Conservation (phyloP, 176 grass and related monocot genomes). For the Alloteropsis semialata region DNA sequence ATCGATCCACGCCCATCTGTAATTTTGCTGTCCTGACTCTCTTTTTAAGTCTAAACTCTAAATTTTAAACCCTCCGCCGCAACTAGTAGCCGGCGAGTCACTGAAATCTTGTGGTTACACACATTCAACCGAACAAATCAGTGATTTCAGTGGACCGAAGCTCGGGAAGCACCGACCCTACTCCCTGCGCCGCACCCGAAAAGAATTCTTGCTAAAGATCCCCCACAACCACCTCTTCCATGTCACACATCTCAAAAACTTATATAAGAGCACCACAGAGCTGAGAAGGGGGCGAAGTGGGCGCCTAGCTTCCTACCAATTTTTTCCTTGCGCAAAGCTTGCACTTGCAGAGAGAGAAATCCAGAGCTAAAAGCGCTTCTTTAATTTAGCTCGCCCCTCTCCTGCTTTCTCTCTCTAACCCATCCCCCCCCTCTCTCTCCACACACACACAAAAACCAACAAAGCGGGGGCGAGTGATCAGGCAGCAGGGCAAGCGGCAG, state of each 20-base stretch:
- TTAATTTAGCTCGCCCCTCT: constrained; percentile 15
- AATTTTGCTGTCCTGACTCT: no score
- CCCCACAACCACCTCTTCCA: constrained; percentile 32
- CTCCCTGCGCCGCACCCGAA: constrained; percentile 24
- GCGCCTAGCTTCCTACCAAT: constrained; percentile 27
- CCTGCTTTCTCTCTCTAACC: constrained; percentile 5
- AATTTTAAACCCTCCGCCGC: no score
- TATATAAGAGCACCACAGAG: constrained; percentile 51
- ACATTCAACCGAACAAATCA: background rate
- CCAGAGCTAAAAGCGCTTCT: constrained; percentile 30
- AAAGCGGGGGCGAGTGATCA: constrained; percentile 11
- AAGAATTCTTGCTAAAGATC: constrained; percentile 31
- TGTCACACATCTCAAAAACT: constrained; percentile 42
- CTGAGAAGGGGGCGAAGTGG: constrained; percentile 10
- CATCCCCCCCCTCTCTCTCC: background rate
- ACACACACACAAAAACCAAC: background rate
- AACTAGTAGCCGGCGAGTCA: background rate
- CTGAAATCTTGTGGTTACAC: background rate
- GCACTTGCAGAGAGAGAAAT: constrained; percentile 32
- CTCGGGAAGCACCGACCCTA: constrained; percentile 2
- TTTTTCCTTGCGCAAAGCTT: constrained; percentile 35
- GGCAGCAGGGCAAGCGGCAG: constrained; percentile 1
- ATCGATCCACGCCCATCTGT: no score
- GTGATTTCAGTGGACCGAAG: background rate
- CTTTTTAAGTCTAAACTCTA: no score